Conservation (phyloP, 1,139 yeast genomes). For the Ogataea hybrid region DNA sequence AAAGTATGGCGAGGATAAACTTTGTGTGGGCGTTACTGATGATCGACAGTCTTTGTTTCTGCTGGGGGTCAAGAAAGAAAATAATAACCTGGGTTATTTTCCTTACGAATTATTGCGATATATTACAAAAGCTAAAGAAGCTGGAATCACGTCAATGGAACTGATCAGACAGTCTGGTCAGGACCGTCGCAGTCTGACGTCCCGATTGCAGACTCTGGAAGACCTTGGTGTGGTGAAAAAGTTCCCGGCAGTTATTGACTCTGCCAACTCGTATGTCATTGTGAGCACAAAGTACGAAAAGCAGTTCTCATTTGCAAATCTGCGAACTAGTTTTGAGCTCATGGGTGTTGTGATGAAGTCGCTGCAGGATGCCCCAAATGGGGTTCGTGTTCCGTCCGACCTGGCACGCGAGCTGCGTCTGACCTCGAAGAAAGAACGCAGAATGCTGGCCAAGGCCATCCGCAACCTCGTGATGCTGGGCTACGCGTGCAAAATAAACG, state of each 20-base stretch:
- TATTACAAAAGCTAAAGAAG: constrained; percentile 52
- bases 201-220: constrained; percentile 55
- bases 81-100: constrained; percentile 39
- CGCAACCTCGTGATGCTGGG: constrained; percentile 18
- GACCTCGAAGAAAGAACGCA: constrained; percentile 28
- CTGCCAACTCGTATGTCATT: constrained; percentile 22
- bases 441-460: constrained; percentile 14
- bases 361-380: constrained; percentile 64
- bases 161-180: constrained; percentile 57
- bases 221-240: constrained; percentile 48
- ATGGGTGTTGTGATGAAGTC: constrained; percentile 44
- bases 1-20: constrained; percentile 12
- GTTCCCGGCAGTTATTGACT: constrained; percentile 25
- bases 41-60: constrained; percentile 40
- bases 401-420: constrained; percentile 60
- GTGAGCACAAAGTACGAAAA: constrained; percentile 21
- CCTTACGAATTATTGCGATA: constrained; percentile 45
- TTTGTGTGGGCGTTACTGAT: constrained; percentile 35
- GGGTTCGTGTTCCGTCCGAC: constrained; percentile 62
- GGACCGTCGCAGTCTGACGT: constrained; percentile 69
- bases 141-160: constrained; percentile 59
- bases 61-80: constrained; percentile 41
- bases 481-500: constrained; percentile 21
- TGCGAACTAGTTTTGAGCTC: constrained; percentile 21
- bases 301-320: constrained; percentile 18